These are phyloP conservation scores for Coccomyxa subellipsoidea DNA, from an alignment of 163 green algal species.

Conservation along the genomic window DNA sequence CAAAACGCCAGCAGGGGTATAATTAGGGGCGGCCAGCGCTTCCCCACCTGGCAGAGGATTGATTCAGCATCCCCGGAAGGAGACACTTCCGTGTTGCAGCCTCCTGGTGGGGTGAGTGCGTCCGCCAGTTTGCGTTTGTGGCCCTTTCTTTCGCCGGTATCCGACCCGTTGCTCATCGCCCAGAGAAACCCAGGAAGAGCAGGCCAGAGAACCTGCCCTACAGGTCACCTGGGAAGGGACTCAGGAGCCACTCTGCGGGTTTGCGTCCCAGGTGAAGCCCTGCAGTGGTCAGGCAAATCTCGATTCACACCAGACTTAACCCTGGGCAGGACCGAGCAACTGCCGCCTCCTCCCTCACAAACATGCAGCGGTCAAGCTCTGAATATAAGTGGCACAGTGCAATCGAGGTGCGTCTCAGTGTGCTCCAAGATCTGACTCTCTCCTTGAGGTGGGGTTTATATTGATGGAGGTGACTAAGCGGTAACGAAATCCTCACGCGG, in stretches of 20 bases:
- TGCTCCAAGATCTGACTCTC: not conserved
- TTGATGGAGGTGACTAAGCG: not conserved
- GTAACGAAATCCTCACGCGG: too few species aligned
- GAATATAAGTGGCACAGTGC: not conserved
- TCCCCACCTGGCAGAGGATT: not conserved
- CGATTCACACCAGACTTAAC: not conserved
- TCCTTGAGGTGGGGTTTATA: not conserved
- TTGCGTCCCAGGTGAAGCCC: not conserved
- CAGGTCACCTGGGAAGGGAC: not conserved
- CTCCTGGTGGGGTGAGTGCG: conserved; percentile 11
- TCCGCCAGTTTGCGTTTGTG: conserved; percentile 44
- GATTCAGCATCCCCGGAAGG: conserved; percentile 5
- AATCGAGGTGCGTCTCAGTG: not conserved
- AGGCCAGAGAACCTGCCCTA: not conserved
- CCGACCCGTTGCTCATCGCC: conserved; percentile 5
- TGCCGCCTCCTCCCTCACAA: not conserved
- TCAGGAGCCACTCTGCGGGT: not conserved
- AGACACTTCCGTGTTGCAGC: not conserved
- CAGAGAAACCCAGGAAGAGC: not conserved
- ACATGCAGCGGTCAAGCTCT: not conserved
- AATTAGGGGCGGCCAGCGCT: not conserved
- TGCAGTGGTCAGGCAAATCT: not conserved
- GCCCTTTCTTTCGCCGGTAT: conserved; percentile 20
- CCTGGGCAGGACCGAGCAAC: not conserved
- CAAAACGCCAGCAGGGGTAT: conserved; percentile 4